phyloP scores from a whole-genome alignment of 257 asterid species.

The Striga asiatica region DNA sequence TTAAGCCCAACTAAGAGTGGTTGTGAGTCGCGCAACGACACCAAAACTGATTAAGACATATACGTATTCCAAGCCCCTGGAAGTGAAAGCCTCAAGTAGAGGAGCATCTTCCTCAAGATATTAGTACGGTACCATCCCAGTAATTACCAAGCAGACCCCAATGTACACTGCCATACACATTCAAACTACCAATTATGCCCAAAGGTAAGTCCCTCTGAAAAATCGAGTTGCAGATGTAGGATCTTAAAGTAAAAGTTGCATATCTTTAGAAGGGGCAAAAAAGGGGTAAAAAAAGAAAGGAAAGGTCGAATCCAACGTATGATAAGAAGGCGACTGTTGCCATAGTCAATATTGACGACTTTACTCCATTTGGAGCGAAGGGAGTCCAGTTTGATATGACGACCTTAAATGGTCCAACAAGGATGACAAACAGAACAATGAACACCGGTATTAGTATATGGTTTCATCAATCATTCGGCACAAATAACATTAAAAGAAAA shows the following conservation, averaged over 20 bases:
- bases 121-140: conserved; percentile 91
- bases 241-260: background rate
- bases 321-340: conserved; percentile 97
- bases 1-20: conserved; percentile 97
- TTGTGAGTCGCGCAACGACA: conserved; percentile 94
- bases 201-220: conserved; percentile 85
- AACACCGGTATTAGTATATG: too few species aligned
- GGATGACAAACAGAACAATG: conserved; percentile 67
- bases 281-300: background rate
- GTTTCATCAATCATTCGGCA: too few species aligned
- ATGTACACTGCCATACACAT: conserved; percentile 61
- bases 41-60: conserved; percentile 81
- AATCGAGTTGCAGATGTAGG: conserved; percentile 12
- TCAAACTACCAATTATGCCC: conserved; percentile 81
- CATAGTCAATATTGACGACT: conserved; percentile 64
- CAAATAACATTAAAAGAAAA: too few species aligned
- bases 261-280: background rate
- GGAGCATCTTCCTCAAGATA: conserved; percentile 91
- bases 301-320: conserved; percentile 85
- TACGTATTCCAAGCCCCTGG: conserved; percentile 71
- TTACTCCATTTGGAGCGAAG: conserved; percentile 76
- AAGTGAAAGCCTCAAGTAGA: conserved; percentile 71
- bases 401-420: conserved; percentile 70
- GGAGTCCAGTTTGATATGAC: conserved; percentile 90
- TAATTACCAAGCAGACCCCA: conserved; percentile 80